Percentiles rank a stretch among this genome's conserved stretches.
Evolutionary conservation across 371 early-diverging fungal genomes (phyloP).

Genomic region (Mortierella sp.): DNA sequence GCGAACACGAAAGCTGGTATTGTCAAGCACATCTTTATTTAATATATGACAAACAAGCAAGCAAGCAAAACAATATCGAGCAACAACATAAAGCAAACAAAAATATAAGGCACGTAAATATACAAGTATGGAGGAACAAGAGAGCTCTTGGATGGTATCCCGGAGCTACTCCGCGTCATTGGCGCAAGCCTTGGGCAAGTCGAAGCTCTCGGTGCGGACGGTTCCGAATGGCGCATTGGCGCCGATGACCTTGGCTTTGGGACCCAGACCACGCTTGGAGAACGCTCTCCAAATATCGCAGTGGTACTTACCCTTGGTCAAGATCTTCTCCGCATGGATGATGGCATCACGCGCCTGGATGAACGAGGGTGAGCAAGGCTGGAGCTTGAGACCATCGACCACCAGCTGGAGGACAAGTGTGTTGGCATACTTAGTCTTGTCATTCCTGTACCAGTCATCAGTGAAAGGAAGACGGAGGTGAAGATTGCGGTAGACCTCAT

Average conservation of each 20-base stretch:
- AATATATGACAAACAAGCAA: not conserved
- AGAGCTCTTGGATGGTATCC: not conserved
- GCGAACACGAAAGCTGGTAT: no score
- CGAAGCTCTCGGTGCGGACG: conserved; percentile 71
- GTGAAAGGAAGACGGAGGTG: conserved; percentile 79
- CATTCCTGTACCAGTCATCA: conserved; percentile 61
- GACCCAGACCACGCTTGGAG: conserved; percentile 93
- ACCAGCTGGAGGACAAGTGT: conserved; percentile 89
- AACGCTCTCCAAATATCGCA: conserved; percentile 93
- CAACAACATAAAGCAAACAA: not conserved
- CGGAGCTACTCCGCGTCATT: not conserved
- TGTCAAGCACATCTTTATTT: no score
- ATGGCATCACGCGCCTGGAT: conserved; percentile 95
- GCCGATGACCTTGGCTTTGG: conserved; percentile 70
- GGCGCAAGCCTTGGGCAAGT: conserved; percentile 62
- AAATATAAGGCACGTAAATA: not conserved
- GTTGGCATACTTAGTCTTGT: conserved; percentile 76
- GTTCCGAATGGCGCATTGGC: conserved; percentile 74
- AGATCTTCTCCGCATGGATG: conserved; percentile 81
- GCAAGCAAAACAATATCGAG: not conserved
- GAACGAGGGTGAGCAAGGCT: conserved; percentile 93
- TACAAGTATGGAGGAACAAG: not conserved
- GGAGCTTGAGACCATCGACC: conserved; percentile 92
- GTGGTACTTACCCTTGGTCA: conserved; percentile 82
- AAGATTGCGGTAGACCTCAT: conserved; percentile 88